Conservation (phyloP, 2,329 filamentous ascomycete genomes). For the Biscogniauxia marginata region DNA sequence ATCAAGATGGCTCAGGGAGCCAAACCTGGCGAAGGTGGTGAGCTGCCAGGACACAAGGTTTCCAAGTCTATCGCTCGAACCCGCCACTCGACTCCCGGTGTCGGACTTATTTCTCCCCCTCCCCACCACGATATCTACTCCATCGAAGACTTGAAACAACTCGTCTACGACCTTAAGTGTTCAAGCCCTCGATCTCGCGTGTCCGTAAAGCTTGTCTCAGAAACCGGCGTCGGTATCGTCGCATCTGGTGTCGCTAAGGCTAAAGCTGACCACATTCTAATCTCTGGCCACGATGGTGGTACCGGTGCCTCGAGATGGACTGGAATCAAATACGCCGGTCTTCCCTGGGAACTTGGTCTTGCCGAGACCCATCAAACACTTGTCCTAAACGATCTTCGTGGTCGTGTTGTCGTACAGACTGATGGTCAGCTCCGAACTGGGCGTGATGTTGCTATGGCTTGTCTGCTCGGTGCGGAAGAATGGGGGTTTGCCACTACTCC, state of each 20-base stretch:
- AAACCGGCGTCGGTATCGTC: slow-evolving; percentile 96
- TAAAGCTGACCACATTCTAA: slow-evolving; percentile 94
- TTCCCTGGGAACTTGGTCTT: slow-evolving; percentile 94
- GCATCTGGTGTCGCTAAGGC: slow-evolving; percentile 97
- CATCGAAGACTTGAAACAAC: slow-evolving; percentile 95
- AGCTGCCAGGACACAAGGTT: slow-evolving; percentile 95
- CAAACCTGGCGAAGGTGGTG: slow-evolving; percentile 96
- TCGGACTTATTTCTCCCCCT: slow-evolving; percentile 92
- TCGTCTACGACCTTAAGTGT: slow-evolving; percentile 97
- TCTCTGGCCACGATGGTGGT: slow-evolving; percentile 94
- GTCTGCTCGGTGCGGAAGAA: slow-evolving; percentile 94
- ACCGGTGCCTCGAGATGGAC: slow-evolving; percentile 97
- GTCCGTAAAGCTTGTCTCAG: slow-evolving; percentile 95
- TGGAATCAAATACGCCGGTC: slow-evolving; percentile 96
- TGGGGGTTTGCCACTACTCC: slow-evolving; percentile 96
- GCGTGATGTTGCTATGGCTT: slow-evolving; percentile 90
- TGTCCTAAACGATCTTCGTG: slow-evolving; percentile 92
- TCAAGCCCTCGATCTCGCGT: slow-evolving; percentile 88
- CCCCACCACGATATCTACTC: slow-evolving; percentile 99
- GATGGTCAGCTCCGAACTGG: slow-evolving; percentile 93
- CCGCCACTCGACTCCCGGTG: slow-evolving; percentile 92
- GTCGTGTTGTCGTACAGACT: slow-evolving; percentile 92
- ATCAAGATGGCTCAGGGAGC: slow-evolving; percentile 99
- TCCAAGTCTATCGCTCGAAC: slow-evolving; percentile 91
- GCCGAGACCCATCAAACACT: slow-evolving; percentile 96